Percentiles rank a stretch among this genome's conserved stretches.
These are phyloP conservation scores for Mycena belliarum DNA, from an alignment of 768 basidiomycete species.

Conservation along the genomic window DNA sequence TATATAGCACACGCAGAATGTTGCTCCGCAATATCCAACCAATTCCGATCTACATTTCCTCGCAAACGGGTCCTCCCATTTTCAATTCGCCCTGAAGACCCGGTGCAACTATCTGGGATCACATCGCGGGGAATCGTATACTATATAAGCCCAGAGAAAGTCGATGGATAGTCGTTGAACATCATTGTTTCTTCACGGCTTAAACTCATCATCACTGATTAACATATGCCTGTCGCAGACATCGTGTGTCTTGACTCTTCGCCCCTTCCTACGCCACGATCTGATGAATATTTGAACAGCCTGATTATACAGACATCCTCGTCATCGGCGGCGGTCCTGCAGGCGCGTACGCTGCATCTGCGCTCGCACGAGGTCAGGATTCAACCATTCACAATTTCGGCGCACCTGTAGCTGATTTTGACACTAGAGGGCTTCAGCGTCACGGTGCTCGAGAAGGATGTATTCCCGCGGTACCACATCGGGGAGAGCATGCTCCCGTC, in stretches of 20 bases:
- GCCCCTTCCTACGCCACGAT: background rate
- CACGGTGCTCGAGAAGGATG: conserved; percentile 28
- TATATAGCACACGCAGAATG: too few relatives aligned
- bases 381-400: background rate
- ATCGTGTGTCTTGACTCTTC: background rate
- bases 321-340: conserved; percentile 28
- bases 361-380: conserved; percentile 12
- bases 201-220: background rate
- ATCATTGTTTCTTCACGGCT: too few relatives aligned
- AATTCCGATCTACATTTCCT: too few relatives aligned
- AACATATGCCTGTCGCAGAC: background rate
- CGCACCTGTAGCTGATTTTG: conserved; percentile 4
- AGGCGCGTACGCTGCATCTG: conserved; percentile 32
- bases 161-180: too few relatives aligned
- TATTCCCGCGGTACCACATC: conserved; percentile 38
- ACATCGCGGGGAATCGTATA: too few relatives aligned
- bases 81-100: too few relatives aligned
- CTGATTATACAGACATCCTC: background rate
- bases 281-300: background rate
- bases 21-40: too few relatives aligned
- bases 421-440: conserved; percentile 30
- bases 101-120: too few relatives aligned
- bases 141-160: too few relatives aligned
- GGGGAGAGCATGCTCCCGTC: conserved; percentile 43
- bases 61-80: too few relatives aligned